Percentiles rank a stretch among this genome's conserved stretches.
Conservation (phyloP, 805 yeast genomes). For the Kodamaea restingae region DNA sequence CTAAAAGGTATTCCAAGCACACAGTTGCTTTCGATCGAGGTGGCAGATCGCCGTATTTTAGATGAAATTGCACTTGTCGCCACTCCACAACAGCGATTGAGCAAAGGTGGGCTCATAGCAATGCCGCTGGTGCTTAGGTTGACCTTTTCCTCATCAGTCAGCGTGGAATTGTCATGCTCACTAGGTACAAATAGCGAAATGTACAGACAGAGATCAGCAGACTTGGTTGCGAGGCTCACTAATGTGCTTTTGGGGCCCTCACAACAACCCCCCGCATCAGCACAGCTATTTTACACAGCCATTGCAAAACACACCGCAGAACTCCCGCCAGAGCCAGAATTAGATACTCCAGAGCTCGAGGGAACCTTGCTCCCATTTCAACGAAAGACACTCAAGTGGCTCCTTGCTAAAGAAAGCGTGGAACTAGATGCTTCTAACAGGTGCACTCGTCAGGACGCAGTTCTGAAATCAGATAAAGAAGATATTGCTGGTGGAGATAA, state of each 20-base stretch:
- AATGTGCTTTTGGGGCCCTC: constrained; percentile 3
- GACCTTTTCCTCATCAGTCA: constrained; percentile 13
- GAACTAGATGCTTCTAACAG: constrained; percentile 24
- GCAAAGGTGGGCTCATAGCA: constrained; percentile 10
- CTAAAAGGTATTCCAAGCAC: constrained; percentile 6
- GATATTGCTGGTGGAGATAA: neutral
- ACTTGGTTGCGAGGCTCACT: constrained; percentile 14
- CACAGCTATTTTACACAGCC: constrained; percentile 46
- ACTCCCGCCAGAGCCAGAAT: constrained; percentile 16
- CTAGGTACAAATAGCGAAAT: constrained; percentile 17
- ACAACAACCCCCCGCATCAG: constrained; percentile 12
- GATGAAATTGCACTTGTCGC: constrained; percentile 15
- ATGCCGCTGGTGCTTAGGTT: constrained; percentile 10
- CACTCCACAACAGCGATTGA: constrained; percentile 9
- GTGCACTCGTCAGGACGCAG: constrained; percentile 19
- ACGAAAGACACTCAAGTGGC: constrained; percentile 53
- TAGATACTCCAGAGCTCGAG: constrained; percentile 41
- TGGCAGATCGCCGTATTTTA: constrained; percentile 8
- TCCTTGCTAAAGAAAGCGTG: constrained; percentile 48
- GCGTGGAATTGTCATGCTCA: constrained; percentile 13
- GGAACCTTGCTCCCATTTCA: constrained; percentile 49
- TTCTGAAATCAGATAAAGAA: constrained; percentile 9
- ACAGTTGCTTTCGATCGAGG: constrained; percentile 8
- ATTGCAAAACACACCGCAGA: constrained; percentile 43
- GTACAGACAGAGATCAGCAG: constrained; percentile 16